These are phyloP conservation scores for Hemileia vastatrix DNA, from an alignment of 1,284 basidiomycete species.

Conservation along the genomic window DNA sequence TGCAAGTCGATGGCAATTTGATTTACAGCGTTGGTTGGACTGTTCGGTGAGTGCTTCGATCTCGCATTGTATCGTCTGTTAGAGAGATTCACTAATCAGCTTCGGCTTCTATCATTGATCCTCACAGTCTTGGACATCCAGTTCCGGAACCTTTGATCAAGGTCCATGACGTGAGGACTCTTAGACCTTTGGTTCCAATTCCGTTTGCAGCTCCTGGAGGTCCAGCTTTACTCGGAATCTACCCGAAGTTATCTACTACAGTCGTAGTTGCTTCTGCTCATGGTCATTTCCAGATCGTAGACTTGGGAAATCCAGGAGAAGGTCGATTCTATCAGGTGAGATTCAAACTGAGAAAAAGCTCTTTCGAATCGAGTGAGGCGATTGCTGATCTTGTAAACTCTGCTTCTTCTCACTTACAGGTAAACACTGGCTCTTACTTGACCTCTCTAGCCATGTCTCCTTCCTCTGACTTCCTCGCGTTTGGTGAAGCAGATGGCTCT, in stretches of 20 bases:
- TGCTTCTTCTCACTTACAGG: conserved; percentile 32
- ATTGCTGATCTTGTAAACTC: no score
- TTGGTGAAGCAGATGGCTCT: conserved; percentile 76
- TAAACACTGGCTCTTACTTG: conserved; percentile 58
- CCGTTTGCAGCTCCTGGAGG: conserved; percentile 79
- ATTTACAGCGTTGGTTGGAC: conserved; percentile 42
- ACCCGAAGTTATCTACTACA: conserved; percentile 67
- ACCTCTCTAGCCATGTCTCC: conserved; percentile 74
- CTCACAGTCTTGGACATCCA: conserved; percentile 66
- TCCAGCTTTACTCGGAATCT: conserved; percentile 71
- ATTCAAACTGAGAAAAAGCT: no score
- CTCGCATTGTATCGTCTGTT: neutral
- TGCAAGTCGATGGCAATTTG: conserved; percentile 39
- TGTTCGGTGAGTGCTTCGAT: no score
- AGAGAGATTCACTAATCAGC: neutral
- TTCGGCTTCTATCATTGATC: neutral
- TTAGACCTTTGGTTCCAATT: conserved; percentile 68
- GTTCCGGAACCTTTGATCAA: conserved; percentile 85
- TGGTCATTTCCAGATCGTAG: conserved; percentile 81
- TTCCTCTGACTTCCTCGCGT: conserved; percentile 78
- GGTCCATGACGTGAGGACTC: conserved; percentile 74
- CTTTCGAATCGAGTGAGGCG: no score
- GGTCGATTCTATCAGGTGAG: conserved; percentile 64
- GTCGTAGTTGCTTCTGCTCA: conserved; percentile 70
- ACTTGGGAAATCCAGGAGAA: conserved; percentile 62